Base-by-base conservation (phyloP, 2,329 filamentous ascomycete species). In the Epichloe amarillans region DNA sequence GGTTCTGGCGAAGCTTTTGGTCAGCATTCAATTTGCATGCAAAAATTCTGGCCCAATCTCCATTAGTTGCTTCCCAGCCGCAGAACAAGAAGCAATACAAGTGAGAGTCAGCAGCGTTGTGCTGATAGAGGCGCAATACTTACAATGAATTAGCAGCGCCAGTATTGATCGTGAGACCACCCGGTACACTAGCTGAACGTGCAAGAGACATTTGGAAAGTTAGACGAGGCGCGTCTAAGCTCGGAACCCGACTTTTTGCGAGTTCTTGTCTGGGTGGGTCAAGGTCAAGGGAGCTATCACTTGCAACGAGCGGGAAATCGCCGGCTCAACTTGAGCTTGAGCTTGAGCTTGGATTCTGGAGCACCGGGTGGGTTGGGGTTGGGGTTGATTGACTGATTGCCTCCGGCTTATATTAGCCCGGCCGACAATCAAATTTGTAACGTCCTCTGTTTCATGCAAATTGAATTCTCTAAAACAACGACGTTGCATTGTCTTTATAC, bases 161-260 rank as follows among this genome's bases (percentile, higher is more conserved):
- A 17, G 79, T 82, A 66, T 83, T 83, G 66, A 83, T 82, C 61
- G 75, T 80, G 56, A 83, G 71, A 61, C 76, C 77, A 56, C 71
- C 75, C 54, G 77, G 77, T 60, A 75, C 77, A 64, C 77, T 80
- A 52, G 75, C 74, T 58, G 78, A 81, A 63, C 77, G 72, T 52
- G 71, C 72, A 61, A 76, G 65, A 62, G 73, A 72, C 73, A 76
- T 76, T 50, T 55, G 56, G 46, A 52, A 49, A 15, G 30, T 55
- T 54, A 49, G 50, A 36, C 17, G 33, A 45, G 37, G 41, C 41
- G 38, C 46, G 51, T 47, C 41, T 45, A 30, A 50, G 33, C 43
- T 46, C 47, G 42, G 37, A 52, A 47, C 26, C 12, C n/a, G 30
- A 49, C 47, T 52, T 49, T 49, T 50, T 45, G 40, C 45, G 49